phyloP scores from a whole-genome alignment of 2,329 filamentous ascomycete species.

The Thielaviopsis ethacetica region DNA sequence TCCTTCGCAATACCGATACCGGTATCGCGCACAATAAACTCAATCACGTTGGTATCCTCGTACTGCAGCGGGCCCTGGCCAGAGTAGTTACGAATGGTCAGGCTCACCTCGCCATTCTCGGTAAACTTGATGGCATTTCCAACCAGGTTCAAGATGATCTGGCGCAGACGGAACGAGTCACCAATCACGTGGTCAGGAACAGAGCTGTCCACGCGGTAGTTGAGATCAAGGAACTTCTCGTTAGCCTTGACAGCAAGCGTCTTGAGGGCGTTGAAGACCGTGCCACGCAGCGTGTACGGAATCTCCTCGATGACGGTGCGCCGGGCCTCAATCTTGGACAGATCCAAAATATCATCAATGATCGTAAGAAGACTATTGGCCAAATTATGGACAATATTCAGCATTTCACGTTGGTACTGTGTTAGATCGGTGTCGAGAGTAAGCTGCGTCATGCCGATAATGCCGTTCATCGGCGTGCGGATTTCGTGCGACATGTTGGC shows the following conservation, averaged over 20 bases:
- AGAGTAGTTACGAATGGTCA: constrained; percentile 51
- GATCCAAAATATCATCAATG: constrained; percentile 68
- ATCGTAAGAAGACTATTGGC: constrained; percentile 94
- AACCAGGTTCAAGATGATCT: constrained; percentile 93
- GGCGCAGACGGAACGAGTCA: constrained; percentile 87
- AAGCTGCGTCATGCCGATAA: constrained; percentile 94
- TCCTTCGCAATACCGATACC: constrained; percentile 92
- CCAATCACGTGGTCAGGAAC: constrained; percentile 92
- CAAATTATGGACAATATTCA: constrained; percentile 93
- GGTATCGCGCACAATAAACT: constrained; percentile 90
- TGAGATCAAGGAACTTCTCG: constrained; percentile 83
- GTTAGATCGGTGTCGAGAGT: constrained; percentile 91
- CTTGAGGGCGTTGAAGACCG: constrained; percentile 94
- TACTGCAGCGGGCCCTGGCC: constrained; percentile 41
- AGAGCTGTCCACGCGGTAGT: constrained; percentile 82
- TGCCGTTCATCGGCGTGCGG: constrained; percentile 91
- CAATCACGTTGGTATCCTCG: constrained; percentile 65
- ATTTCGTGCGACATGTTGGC: constrained; percentile 99
- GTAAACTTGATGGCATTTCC: constrained; percentile 99
- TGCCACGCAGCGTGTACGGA: constrained; percentile 82
- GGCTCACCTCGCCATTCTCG: constrained; percentile 86
- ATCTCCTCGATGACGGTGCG: constrained; percentile 98
- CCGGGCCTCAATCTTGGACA: constrained; percentile 79
- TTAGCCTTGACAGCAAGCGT: constrained; percentile 95
- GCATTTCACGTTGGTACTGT: constrained; percentile 91